phyloP scores from a whole-genome alignment of 1,284 basidiomycete species.

The Puccinia coronata region DNA sequence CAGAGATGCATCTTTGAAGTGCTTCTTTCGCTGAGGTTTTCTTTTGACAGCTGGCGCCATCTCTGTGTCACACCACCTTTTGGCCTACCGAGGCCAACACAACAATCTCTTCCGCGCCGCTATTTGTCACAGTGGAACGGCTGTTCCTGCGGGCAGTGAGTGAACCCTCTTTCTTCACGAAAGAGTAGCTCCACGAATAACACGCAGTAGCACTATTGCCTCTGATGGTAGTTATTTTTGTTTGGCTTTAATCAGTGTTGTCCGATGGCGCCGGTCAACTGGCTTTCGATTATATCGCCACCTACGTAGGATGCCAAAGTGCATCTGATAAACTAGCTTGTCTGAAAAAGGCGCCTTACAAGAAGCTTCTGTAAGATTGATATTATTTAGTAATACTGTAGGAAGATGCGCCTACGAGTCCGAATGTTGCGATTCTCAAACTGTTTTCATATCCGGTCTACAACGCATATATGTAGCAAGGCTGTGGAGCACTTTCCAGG shows the following conservation, averaged over 20 bases:
- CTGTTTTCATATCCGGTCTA: background rate
- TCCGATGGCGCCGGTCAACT: slow-evolving; percentile 45
- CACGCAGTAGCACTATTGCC: background rate
- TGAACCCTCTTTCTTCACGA: background rate
- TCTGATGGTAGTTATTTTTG: too few species aligned
- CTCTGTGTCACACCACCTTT: slow-evolving; percentile 45
- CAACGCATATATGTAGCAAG: background rate
- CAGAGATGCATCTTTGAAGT: background rate
- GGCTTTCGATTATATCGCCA: slow-evolving; percentile 33
- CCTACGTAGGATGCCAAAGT: slow-evolving; percentile 5
- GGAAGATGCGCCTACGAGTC: background rate
- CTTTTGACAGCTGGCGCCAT: slow-evolving; percentile 36
- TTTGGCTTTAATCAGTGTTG: slow-evolving; percentile 11
- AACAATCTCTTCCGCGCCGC: slow-evolving; percentile 45
- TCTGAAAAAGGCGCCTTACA: slow-evolving; percentile 18
- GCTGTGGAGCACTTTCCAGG: slow-evolving; percentile 33
- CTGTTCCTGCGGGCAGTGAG: slow-evolving; percentile 35
- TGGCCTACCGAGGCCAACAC: slow-evolving; percentile 35
- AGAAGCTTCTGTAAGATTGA: slow-evolving; percentile 29
- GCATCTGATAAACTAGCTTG: slow-evolving; percentile 16
- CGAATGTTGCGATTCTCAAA: background rate
- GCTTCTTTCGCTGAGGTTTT: background rate
- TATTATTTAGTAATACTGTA: background rate
- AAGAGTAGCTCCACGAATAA: background rate
- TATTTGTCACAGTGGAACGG: slow-evolving; percentile 46